These are phyloP conservation scores for Plenodomus lindquistii DNA, from an alignment of 2,329 filamentous ascomycete genomes.

Conservation along the genomic window DNA sequence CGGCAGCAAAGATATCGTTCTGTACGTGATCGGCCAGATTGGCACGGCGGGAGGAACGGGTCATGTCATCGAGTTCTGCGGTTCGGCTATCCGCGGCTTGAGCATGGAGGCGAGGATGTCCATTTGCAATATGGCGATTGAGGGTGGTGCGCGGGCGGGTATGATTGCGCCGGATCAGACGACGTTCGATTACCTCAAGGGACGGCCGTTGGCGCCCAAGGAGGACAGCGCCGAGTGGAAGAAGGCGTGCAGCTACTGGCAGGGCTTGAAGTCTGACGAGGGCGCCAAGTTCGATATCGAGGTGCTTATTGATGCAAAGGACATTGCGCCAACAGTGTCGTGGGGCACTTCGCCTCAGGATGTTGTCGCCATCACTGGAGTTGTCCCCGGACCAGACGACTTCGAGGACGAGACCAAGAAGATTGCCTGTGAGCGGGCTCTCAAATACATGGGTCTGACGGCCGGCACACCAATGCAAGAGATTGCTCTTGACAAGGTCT, in stretches of 20 bases:
- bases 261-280: slow-evolving; percentile 79
- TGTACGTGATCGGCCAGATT: slow-evolving; percentile 90
- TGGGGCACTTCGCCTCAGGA: slow-evolving; percentile 98
- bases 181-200: slow-evolving; percentile 95
- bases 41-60: slow-evolving; percentile 95
- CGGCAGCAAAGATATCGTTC: slow-evolving; percentile 92
- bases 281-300: slow-evolving; percentile 88
- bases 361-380: slow-evolving; percentile 88
- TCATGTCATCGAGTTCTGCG: slow-evolving; percentile 95
- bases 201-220: slow-evolving; percentile 83
- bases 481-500: slow-evolving; percentile 91
- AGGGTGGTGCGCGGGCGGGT: slow-evolving; percentile 90
- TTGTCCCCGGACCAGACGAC: slow-evolving; percentile 87
- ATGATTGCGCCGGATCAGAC: slow-evolving; percentile 95
- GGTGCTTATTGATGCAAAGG: slow-evolving; percentile 86
- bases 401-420: slow-evolving; percentile 82
- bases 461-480: slow-evolving; percentile 89
- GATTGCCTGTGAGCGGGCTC: slow-evolving; percentile 74
- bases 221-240: slow-evolving; percentile 86
- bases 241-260: slow-evolving; percentile 86
- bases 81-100: slow-evolving; percentile 83
- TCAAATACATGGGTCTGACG: slow-evolving; percentile 95
- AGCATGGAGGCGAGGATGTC: slow-evolving; percentile 99
- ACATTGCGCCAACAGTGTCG: slow-evolving; percentile 89
- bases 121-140: slow-evolving; percentile 99